Evolutionary conservation across 768 basidiomycete genomes (phyloP).

Genomic region (Sarcodon sp.): DNA sequence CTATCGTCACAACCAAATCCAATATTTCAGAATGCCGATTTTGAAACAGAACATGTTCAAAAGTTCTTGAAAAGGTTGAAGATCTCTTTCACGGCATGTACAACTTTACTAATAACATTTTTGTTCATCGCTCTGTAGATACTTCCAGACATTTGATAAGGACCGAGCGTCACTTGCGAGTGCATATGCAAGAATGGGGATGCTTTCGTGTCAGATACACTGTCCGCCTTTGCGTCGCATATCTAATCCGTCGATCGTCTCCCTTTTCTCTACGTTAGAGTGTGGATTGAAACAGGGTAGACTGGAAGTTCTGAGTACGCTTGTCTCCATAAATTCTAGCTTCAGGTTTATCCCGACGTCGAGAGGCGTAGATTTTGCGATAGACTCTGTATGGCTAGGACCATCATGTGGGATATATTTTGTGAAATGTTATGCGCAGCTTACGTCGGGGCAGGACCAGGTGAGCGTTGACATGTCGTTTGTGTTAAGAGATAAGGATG

Average conservation of each 20-base stretch:
- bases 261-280: neutral
- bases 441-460: neutral
- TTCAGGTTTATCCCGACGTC: neutral
- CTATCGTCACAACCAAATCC: too few relatives aligned
- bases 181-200: conserved; percentile 12
- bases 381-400: conserved; percentile 4
- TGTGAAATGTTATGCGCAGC: neutral
- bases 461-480: conserved; percentile 11
- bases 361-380: conserved; percentile 8
- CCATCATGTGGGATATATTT: conserved; percentile 9
- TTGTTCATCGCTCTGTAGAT: conserved; percentile 2
- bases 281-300: conserved; percentile 4
- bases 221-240: too few relatives aligned
- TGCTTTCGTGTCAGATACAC: conserved; percentile 9
- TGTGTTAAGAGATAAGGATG: conserved; percentile 8
- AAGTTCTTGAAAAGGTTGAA: too few relatives aligned
- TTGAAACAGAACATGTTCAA: too few relatives aligned
- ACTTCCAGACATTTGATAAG: conserved; percentile 6
- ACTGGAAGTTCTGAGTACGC: conserved; percentile 6
- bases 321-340: conserved; percentile 8
- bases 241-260: too few relatives aligned
- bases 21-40: too few relatives aligned
- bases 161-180: conserved; percentile 10
- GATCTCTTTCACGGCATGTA: too few relatives aligned
- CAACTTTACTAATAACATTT: too few relatives aligned